A percentile compares a stretch with the other conserved stretches of the same genome.
Conservation (phyloP, 805 yeast species). For the Lipomyces japonicus region DNA sequence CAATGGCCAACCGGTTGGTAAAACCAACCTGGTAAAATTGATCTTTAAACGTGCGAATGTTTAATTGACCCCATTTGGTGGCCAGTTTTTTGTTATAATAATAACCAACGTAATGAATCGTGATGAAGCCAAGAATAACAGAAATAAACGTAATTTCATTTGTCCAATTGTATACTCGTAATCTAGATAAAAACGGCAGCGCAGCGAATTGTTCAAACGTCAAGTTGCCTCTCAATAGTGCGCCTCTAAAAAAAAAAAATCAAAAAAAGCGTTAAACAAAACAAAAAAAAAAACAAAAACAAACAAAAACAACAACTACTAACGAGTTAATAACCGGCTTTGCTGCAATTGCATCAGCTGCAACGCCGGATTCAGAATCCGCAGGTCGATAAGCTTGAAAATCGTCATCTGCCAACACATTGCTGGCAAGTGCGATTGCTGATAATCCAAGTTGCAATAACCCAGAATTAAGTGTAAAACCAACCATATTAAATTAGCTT, state of each 20-base stretch:
- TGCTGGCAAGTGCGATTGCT: background rate
- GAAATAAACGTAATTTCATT: constrained; percentile 60
- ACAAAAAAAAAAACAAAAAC: background rate
- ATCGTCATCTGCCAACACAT: constrained; percentile 22
- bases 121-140: constrained; percentile 48
- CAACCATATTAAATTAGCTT: no score
- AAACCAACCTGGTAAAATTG: constrained; percentile 78
- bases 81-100: constrained; percentile 56
- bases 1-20: constrained; percentile 11
- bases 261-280: background rate
- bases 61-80: constrained; percentile 48
- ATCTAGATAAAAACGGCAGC: constrained; percentile 58
- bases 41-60: constrained; percentile 51
- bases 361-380: constrained; percentile 7
- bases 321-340: background rate
- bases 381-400: constrained; percentile 24
- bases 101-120: constrained; percentile 57
- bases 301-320: background rate
- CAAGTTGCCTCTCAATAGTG: constrained; percentile 15
- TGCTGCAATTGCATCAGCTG: constrained; percentile 10
- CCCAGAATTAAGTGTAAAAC: no score
- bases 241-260: background rate
- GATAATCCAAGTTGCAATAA: background rate
- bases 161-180: constrained; percentile 66
- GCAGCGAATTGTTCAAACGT: constrained; percentile 50